Base-by-base conservation (phyloP, 164 flowering plant species). In the Akebia trifoliata region DNA sequence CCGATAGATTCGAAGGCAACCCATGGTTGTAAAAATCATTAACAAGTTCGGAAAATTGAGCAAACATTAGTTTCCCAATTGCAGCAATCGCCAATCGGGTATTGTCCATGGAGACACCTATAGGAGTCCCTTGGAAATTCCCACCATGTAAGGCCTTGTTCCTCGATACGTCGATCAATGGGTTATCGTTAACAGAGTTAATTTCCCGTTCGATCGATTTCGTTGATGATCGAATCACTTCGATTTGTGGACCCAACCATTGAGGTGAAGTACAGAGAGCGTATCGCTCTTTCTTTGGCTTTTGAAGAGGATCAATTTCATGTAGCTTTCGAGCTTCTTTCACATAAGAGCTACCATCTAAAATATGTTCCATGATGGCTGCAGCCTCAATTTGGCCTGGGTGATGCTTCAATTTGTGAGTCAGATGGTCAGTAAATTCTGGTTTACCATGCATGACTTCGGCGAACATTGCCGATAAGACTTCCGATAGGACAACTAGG, bases 41-140 rank as follows among this genome's bases (percentile, higher is more conserved):
- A 21, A 81, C 84, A 1, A 82, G 81, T 57, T 82, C 87, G 3
- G 87, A 82, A 62, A 82, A 73, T 28, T 81, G 88, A 3, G 88
- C 88, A 46, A 82, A 80, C 82, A 79, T 62, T 67, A 82, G 82
- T 40, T 80, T 82, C 34, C 87, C 87, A 32, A 79, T 81, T 0
- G 89, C 54, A 0, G 82, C 84, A 6, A 83, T 29, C 0, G 89
- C 89, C 25, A 83, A 42, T 18, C 89, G 64, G 2, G 80, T 70
- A 63, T 83, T 83, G 40, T 83, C 89, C 89, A 83, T 83, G 2
- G 89, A 83, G 2, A 81, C 89, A 2, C 89, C 89, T 32, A 83
- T 74, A 14, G 85, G 84, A 31, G 88, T 80, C 0, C 88, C 85
- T 48, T 83, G 88, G 62, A 83, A 83, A 44, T 83, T 83, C 14